Evolutionary conservation across 345 rosid species (phyloP).

Genomic region (rapeseed (Brassica napus)): DNA sequence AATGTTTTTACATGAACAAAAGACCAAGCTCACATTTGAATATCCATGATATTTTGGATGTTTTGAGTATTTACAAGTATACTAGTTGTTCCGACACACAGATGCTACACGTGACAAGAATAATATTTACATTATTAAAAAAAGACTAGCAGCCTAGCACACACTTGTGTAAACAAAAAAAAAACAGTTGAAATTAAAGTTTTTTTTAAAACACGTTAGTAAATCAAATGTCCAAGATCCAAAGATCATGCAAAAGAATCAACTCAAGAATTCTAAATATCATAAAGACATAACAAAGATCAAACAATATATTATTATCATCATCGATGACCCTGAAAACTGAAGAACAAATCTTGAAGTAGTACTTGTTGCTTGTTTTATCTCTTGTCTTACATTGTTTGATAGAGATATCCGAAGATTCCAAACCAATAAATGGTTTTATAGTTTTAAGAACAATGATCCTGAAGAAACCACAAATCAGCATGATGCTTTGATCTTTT

Average conservation of each 20-base stretch:
- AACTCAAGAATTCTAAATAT: constrained; percentile 26
- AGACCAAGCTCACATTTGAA: neutral
- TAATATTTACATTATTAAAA: neutral
- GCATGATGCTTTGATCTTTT: constrained; percentile 5
- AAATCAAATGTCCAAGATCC: constrained; percentile 27
- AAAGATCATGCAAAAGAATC: constrained; percentile 39
- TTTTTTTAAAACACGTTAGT: constrained; percentile 15
- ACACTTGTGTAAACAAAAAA: constrained; percentile 24
- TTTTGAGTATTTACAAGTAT: neutral
- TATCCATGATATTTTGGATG: neutral
- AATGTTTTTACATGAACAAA: neutral
- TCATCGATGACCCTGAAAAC: neutral
- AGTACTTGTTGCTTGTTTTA: constrained; percentile 7
- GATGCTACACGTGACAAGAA: constrained; percentile 8
- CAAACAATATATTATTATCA: constrained; percentile 15
- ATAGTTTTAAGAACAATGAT: constrained; percentile 14
- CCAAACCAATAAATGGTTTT: neutral
- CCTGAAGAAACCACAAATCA: constrained; percentile 30
- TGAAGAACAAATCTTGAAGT: constrained; percentile 10
- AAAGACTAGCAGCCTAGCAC: neutral
- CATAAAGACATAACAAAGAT: constrained; percentile 26
- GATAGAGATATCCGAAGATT: neutral
- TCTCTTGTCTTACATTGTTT: constrained; percentile 22
- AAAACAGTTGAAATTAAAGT: constrained; percentile 21
- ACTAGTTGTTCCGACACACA: neutral